Percentiles rank a stretch among this genome's conserved stretches.
These are phyloP conservation scores for Penstemon barbatus DNA, from an alignment of 257 asterid genomes.

Conservation along the genomic window DNA sequence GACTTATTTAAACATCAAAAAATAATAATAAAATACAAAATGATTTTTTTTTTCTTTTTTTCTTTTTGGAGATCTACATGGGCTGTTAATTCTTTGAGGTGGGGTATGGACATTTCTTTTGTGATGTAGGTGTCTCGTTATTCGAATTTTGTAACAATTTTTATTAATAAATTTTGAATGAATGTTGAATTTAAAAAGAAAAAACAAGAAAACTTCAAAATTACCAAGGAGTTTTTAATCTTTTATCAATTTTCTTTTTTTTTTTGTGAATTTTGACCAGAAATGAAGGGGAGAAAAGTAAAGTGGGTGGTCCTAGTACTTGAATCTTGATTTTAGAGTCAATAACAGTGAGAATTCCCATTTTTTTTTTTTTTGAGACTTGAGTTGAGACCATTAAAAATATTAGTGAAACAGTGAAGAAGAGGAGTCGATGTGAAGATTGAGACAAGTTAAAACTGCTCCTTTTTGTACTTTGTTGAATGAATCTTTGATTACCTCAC, in stretches of 20 bases:
- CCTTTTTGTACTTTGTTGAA: conserved; percentile 24
- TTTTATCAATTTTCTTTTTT: neutral
- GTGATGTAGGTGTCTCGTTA: neutral
- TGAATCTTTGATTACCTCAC: neutral
- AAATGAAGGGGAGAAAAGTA: conserved; percentile 1
- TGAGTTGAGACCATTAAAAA: too few species aligned
- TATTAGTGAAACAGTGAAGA: conserved; percentile 19
- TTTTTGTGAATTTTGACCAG: conserved; percentile 33
- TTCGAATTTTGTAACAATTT: neutral
- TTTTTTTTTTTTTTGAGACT: too few species aligned
- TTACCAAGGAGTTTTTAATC: too few species aligned
- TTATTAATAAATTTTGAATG: neutral
- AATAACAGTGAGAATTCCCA: conserved; percentile 1
- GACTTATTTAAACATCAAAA: too few species aligned
- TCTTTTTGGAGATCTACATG: too few species aligned
- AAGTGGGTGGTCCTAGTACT: conserved; percentile 33
- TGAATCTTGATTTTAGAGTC: conserved; percentile 38
- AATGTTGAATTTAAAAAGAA: conserved; percentile 3
- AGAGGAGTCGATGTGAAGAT: neutral
- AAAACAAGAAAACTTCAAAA: conserved; percentile 2
- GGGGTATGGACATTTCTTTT: neutral
- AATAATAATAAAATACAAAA: too few species aligned
- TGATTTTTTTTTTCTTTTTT: too few species aligned
- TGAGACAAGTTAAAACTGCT: neutral
- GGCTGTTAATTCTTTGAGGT: too few species aligned